Conservation (phyloP, 305 asterid species). For the Coffea humblotiana region DNA sequence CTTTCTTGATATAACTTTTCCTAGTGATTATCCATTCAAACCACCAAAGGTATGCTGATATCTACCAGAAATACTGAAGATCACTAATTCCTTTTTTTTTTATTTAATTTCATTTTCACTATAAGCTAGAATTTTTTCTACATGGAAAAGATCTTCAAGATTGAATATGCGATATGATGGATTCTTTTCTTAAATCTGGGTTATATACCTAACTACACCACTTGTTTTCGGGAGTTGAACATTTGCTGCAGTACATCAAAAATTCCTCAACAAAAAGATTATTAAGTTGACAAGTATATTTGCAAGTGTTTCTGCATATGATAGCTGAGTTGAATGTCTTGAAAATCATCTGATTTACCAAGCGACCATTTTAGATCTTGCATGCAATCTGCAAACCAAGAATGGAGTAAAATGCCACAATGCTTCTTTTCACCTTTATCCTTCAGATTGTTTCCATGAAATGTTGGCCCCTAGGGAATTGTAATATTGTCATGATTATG, state of each 20-base stretch:
- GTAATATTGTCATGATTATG: not conserved
- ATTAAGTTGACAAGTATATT: not conserved
- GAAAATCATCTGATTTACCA: not conserved
- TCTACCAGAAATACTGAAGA: not conserved
- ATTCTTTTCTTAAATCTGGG: not conserved
- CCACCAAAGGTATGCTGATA: constrained; percentile 76
- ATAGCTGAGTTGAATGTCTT: not conserved
- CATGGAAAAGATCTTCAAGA: not conserved
- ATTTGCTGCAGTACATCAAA: not conserved
- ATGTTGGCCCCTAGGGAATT: not conserved
- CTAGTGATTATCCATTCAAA: constrained; percentile 78
- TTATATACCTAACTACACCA: not conserved
- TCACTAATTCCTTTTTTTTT: not conserved
- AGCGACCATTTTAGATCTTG: not conserved
- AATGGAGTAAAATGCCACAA: not conserved
- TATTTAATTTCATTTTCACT: not conserved
- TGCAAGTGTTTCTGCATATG: not conserved
- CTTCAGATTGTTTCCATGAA: not conserved
- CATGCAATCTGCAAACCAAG: not conserved
- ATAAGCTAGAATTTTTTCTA: not conserved
- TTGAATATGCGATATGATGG: not conserved
- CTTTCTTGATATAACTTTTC: constrained; percentile 88
- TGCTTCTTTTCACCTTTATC: not conserved
- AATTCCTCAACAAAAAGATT: not conserved
- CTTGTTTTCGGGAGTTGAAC: not conserved